Percentiles rank a stretch among this genome's conserved stretches.
Conservation (phyloP, 495 filamentous ascomycete genomes). For the Podospora sp. region DNA sequence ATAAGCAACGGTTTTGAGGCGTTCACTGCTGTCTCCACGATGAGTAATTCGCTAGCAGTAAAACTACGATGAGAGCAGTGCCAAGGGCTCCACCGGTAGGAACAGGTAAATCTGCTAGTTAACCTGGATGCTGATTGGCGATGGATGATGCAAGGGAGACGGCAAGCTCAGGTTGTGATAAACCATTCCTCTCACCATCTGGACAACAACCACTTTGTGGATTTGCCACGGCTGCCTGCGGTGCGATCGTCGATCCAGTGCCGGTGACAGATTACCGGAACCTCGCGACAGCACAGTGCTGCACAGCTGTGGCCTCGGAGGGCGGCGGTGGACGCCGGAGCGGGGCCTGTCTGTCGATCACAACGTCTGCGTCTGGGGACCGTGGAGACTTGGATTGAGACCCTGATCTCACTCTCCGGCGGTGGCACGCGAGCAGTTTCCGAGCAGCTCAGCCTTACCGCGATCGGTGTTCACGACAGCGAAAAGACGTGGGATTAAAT, state of each 20-base stretch:
- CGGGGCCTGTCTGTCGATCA: neutral
- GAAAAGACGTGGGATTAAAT: neutral
- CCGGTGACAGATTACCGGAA: neutral
- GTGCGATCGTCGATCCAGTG: neutral
- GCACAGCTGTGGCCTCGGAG: neutral
- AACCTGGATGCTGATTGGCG: neutral
- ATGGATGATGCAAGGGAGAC: neutral
- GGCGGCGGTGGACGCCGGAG: neutral
- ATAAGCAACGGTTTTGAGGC: neutral
- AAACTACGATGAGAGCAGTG: neutral
- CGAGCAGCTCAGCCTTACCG: constrained; percentile 16
- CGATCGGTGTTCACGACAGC: neutral
- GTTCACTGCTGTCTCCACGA: neutral
- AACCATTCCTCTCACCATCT: too few species aligned
- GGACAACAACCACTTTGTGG: too few species aligned
- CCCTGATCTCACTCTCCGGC: neutral
- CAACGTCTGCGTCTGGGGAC: neutral
- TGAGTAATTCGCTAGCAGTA: neutral
- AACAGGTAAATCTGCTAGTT: neutral
- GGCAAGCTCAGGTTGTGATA: neutral
- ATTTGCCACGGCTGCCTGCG: too few species aligned
- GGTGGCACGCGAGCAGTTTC: constrained; percentile 13
- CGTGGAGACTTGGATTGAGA: neutral
- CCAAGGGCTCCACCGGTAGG: neutral
- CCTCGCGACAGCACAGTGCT: neutral